These are phyloP conservation scores for Claviceps sp. DNA, from an alignment of 2,329 filamentous ascomycete species.

Conservation along the genomic window DNA sequence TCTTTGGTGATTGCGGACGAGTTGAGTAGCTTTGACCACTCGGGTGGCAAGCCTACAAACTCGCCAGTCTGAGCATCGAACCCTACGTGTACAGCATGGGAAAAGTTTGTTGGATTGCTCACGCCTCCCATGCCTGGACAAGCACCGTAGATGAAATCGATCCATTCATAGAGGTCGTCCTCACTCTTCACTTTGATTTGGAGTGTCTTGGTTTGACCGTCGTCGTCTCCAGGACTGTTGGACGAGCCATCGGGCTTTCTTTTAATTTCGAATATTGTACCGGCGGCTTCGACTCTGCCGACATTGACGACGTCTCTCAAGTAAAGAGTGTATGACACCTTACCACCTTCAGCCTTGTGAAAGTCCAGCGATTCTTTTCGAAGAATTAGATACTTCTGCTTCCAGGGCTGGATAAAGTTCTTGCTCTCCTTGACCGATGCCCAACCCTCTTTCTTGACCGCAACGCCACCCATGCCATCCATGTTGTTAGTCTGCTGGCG, in stretches of 20 bases:
- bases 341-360: conserved; percentile 79
- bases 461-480: conserved; percentile 53
- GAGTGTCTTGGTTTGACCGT: conserved; percentile 68
- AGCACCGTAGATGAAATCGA: conserved; percentile 92
- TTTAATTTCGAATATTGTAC: conserved; percentile 89
- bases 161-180: conserved; percentile 97
- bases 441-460: conserved; percentile 69
- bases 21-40: conserved; percentile 95
- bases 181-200: conserved; percentile 91
- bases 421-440: conserved; percentile 83
- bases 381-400: conserved; percentile 81
- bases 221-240: conserved; percentile 61
- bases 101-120: conserved; percentile 97
- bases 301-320: conserved; percentile 84
- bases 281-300: conserved; percentile 77
- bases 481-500: conserved; percentile 47
- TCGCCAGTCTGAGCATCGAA: conserved; percentile 93
- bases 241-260: conserved; percentile 55
- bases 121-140: conserved; percentile 97
- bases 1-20: conserved; percentile 96
- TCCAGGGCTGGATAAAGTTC: conserved; percentile 75
- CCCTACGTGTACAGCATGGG: conserved; percentile 90
- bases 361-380: conserved; percentile 91
- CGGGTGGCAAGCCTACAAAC: conserved; percentile 84
- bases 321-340: conserved; percentile 72